Conservation (phyloP, 305 asterid genomes). For the Fraxinus ornus region DNA sequence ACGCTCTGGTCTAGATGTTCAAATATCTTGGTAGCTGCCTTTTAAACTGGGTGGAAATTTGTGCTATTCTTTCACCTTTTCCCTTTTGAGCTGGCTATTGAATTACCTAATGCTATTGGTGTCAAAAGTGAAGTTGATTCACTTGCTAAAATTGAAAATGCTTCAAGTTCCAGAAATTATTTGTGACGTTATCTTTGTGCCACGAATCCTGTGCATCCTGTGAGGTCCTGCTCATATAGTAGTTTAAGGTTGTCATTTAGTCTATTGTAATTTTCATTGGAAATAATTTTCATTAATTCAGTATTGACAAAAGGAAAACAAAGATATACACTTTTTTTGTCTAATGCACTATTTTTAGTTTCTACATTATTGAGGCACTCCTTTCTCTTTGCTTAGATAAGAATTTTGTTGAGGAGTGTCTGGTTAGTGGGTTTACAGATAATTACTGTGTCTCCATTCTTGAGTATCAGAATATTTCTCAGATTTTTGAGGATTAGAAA, state of each 20-base stretch:
- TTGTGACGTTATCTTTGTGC: slow-evolving; percentile 2
- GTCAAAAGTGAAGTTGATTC: background rate
- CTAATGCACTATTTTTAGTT: background rate
- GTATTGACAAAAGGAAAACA: background rate
- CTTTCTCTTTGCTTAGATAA: background rate
- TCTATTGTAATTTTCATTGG: background rate
- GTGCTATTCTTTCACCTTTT: background rate
- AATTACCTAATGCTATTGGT: slow-evolving; percentile 3
- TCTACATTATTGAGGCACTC: background rate
- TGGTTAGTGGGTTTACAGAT: slow-evolving; percentile 12
- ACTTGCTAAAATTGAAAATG: background rate
- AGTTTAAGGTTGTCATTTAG: background rate
- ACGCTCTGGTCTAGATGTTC: background rate
- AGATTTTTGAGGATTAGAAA: background rate
- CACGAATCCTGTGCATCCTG: background rate
- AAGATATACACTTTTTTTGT: background rate
- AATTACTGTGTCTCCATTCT: background rate
- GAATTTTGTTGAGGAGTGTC: background rate
- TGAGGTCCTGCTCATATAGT: background rate
- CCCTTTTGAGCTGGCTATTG: background rate
- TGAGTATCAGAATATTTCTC: background rate
- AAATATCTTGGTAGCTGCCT: slow-evolving; percentile 1
- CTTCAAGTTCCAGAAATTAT: background rate
- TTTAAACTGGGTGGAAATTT: background rate
- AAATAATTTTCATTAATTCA: background rate